Conservation (phyloP, 106 monocot species). For the Platanthera zijinensis region DNA sequence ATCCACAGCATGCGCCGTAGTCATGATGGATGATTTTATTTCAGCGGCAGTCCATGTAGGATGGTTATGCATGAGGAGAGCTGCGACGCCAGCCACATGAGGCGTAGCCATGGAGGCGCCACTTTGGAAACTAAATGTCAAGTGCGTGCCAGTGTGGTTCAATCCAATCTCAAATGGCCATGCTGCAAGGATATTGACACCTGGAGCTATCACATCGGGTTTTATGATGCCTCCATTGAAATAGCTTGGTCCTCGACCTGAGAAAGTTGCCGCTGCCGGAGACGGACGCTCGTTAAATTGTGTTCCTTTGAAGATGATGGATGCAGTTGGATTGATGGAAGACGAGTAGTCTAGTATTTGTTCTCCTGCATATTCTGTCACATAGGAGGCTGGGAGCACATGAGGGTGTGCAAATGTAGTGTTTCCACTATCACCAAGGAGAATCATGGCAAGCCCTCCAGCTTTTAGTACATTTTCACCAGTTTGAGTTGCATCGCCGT, state of each 20-base stretch:
- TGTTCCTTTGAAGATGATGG: constrained; percentile 10
- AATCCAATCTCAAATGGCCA: constrained; percentile 22
- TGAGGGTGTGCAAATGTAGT: constrained; percentile 7
- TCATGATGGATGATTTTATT: constrained; percentile 30
- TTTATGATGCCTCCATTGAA: constrained; percentile 24
- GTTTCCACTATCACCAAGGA: not conserved
- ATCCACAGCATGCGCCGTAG: constrained; percentile 6
- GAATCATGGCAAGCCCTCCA: constrained; percentile 22
- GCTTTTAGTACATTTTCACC: constrained; percentile 6
- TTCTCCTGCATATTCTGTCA: not conserved
- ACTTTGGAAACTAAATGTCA: constrained; percentile 11
- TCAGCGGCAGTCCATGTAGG: constrained; percentile 23
- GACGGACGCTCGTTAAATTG: not conserved
- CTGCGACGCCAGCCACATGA: constrained; percentile 40
- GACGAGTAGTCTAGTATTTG: constrained; percentile 2
- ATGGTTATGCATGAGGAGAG: constrained; percentile 18
- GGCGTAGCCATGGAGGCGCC: constrained; percentile 52
- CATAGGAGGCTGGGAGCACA: constrained; percentile 22
- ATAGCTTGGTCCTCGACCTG: constrained; percentile 24
- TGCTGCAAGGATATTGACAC: constrained; percentile 33
- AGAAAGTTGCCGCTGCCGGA: constrained; percentile 19
- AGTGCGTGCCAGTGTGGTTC: not conserved
- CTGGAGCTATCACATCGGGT: constrained; percentile 33
- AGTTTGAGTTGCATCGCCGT: not conserved
- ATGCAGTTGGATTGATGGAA: not conserved